A percentile compares a stretch with the other conserved stretches of the same genome.
Conservation (phyloP, 805 yeast species). For the Ogataea corticis region DNA sequence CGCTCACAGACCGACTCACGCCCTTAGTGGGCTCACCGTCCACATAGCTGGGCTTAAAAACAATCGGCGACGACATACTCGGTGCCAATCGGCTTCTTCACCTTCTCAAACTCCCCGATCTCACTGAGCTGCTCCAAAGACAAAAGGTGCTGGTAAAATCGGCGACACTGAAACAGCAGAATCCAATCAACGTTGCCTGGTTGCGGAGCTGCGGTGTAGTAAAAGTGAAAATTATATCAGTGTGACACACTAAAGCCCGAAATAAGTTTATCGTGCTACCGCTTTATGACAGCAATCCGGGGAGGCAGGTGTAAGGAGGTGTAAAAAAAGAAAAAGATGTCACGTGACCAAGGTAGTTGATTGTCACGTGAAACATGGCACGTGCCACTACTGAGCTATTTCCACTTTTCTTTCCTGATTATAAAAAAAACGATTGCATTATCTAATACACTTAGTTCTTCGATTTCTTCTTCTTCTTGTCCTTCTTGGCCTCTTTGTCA, state of each 20-base stretch:
- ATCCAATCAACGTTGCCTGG: too few species aligned
- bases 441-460: constrained; percentile 26
- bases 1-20: background rate
- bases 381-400: background rate
- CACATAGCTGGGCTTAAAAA: constrained; percentile 15
- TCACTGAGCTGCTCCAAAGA: background rate
- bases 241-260: background rate
- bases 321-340: too few species aligned
- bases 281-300: constrained; percentile 8
- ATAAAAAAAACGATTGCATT: constrained; percentile 3
- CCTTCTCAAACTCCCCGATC: constrained; percentile 5
- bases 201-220: too few species aligned
- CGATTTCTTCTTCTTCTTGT: constrained; percentile 34
- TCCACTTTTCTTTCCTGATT: background rate
- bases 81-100: constrained; percentile 1
- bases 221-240: too few species aligned
- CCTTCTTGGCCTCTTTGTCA: constrained; percentile 21
- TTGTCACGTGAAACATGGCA: background rate
- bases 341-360: background rate
- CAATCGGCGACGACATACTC: constrained; percentile 16
- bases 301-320: constrained; percentile 1
- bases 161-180: too few species aligned
- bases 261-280: constrained; percentile 1
- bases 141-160: too few species aligned
- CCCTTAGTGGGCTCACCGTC: background rate